Conservation (phyloP, 257 asterid species). For the Scutellaria galericulata region DNA sequence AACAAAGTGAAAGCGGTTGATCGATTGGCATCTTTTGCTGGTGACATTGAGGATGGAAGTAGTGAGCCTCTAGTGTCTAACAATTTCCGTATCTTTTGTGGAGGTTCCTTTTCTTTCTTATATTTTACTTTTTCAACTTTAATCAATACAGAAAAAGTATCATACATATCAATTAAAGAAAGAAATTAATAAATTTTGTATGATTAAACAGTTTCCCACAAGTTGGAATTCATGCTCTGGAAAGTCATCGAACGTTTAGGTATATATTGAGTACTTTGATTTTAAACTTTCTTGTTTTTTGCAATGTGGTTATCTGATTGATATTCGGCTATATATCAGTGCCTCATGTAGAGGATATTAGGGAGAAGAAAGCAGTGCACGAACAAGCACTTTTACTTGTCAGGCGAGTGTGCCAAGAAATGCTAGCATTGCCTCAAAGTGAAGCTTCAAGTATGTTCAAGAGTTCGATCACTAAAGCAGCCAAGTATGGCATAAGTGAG, state of each 20-base stretch:
- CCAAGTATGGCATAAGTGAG: slow-evolving; percentile 19
- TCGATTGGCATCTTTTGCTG: no score
- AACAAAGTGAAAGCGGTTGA: neutral
- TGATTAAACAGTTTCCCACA: neutral
- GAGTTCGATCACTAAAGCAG: neutral
- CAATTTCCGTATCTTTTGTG: no score
- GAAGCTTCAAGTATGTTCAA: neutral
- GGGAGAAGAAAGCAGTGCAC: neutral
- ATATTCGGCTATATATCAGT: neutral
- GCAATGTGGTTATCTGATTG: no score
- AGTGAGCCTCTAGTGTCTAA: neutral
- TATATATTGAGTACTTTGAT: neutral
- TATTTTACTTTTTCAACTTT: no score
- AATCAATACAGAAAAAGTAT: no score
- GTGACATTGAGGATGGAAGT: neutral
- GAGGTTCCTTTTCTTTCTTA: no score
- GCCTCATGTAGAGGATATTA: neutral
- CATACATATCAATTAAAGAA: no score
- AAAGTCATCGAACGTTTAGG: neutral
- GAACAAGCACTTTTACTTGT: neutral
- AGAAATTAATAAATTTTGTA: no score
- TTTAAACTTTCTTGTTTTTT: no score
- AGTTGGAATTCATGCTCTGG: neutral
- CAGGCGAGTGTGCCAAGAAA: neutral
- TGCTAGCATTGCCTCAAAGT: neutral